phyloP scores from a whole-genome alignment of 306 rosid genomes.

The Parietaria judaica region DNA sequence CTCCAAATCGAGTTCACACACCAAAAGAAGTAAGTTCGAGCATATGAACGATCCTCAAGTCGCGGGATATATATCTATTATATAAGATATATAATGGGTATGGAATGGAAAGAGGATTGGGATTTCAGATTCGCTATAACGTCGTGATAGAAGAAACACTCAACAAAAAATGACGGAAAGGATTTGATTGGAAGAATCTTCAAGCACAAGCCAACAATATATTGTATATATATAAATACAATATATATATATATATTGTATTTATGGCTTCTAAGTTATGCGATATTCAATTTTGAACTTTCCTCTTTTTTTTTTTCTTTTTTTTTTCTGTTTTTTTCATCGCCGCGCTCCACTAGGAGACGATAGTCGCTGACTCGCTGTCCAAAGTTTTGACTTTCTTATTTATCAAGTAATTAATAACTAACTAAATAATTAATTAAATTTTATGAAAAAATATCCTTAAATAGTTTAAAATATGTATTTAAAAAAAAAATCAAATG shows the following conservation, averaged over 20 bases:
- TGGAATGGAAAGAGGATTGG: neutral
- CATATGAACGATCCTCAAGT: constrained; percentile 15
- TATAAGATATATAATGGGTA: constrained; percentile 1
- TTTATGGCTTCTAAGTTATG: no score
- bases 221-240: neutral
- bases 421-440: no score
- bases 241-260: neutral
- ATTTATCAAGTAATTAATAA: no score
- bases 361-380: no score
- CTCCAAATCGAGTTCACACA: constrained; percentile 21
- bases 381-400: no score
- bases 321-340: neutral
- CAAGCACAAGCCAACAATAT: neutral
- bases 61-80: neutral
- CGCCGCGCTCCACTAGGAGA: neutral
- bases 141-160: neutral
- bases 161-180: neutral
- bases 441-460: no score
- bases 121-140: neutral
- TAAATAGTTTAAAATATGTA: no score
- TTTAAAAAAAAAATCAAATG: no score
- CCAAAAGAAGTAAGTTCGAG: neutral
- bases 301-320: neutral
- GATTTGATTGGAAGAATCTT: neutral
- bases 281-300: neutral